Conservation (phyloP, 2,329 filamentous ascomycete species). For the Sclerotinia trifoliorum region DNA sequence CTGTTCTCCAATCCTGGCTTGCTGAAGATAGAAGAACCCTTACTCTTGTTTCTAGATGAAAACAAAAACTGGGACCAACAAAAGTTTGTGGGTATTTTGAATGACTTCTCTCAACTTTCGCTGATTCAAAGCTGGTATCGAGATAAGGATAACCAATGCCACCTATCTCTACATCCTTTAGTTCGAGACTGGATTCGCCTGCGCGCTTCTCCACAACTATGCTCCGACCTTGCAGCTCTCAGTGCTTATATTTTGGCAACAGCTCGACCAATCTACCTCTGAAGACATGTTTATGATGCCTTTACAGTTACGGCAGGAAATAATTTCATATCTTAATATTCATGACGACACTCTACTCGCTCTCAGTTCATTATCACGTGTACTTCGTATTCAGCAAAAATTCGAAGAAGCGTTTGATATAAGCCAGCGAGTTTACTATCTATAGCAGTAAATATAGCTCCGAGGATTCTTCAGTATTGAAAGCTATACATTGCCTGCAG, state of each 20-base stretch:
- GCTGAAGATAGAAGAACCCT: not conserved
- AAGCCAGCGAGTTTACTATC: not conserved
- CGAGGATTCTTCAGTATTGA: constrained; percentile 1
- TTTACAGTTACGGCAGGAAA: constrained; percentile 21
- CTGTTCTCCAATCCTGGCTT: too few relatives aligned
- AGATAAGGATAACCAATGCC: constrained; percentile 23
- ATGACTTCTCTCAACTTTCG: constrained; percentile 27
- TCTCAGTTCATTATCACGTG: too few relatives aligned
- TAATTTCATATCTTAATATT: constrained; percentile 23
- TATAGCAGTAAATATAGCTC: not conserved
- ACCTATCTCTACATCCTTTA: constrained; percentile 32
- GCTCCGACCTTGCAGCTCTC: constrained; percentile 15
- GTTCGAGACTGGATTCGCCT: constrained; percentile 34
- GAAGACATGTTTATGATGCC: not conserved
- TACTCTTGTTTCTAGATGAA: not conserved
- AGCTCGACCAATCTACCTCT: not conserved
- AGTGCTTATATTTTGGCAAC: constrained; percentile 17
- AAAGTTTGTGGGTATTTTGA: constrained; percentile 26
- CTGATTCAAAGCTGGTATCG: constrained; percentile 30
- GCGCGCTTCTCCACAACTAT: constrained; percentile 19
- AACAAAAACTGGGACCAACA: constrained; percentile 23
- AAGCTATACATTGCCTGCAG: not conserved
- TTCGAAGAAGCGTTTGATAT: not conserved
- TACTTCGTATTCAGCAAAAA: too few relatives aligned
- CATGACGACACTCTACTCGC: too few relatives aligned